phyloP scores from a whole-genome alignment of 2,329 filamentous ascomycete genomes.

The Aphanocladium album region DNA sequence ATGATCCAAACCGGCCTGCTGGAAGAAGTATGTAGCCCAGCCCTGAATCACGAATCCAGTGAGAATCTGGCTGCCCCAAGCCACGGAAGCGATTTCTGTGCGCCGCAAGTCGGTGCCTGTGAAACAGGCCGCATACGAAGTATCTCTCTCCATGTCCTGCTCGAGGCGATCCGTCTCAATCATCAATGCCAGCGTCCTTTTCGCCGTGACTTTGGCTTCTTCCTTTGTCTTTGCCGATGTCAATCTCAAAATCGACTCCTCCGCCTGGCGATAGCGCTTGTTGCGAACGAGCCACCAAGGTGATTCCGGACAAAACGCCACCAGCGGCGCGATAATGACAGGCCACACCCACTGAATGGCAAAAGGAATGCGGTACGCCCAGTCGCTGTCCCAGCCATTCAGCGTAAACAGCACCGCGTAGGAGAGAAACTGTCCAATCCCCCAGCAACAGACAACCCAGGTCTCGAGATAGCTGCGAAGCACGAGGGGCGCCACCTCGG shows the following conservation, averaged over 20 bases:
- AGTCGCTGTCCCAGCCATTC: slow-evolving; percentile 29
- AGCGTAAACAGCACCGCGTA: slow-evolving; percentile 26
- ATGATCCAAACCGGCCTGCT: slow-evolving; percentile 26
- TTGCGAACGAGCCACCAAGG: slow-evolving; percentile 40
- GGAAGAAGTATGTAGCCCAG: slow-evolving; percentile 24
- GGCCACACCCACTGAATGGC: slow-evolving; percentile 47
- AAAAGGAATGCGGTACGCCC: slow-evolving; percentile 44
- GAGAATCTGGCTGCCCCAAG: slow-evolving; percentile 29
- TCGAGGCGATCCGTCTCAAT: slow-evolving; percentile 38
- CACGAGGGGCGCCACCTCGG: slow-evolving; percentile 34
- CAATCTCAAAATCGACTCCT: slow-evolving; percentile 28
- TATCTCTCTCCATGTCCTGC: slow-evolving; percentile 29
- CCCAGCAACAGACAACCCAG: slow-evolving; percentile 44
- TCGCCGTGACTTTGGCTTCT: slow-evolving; percentile 25
- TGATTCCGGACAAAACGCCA: slow-evolving; percentile 42
- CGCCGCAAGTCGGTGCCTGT: slow-evolving; percentile 35
- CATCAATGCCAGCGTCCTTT: slow-evolving; percentile 36
- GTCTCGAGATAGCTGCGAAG: slow-evolving; percentile 41
- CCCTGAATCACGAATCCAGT: slow-evolving; percentile 26
- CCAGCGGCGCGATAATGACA: slow-evolving; percentile 32
- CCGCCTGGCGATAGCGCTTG: slow-evolving; percentile 28
- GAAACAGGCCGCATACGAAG: slow-evolving; percentile 40
- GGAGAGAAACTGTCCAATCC: slow-evolving; percentile 41
- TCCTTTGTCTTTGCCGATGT: slow-evolving; percentile 16
- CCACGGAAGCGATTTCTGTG: slow-evolving; percentile 31